Percentiles rank a stretch among this genome's conserved stretches.
Conservation (phyloP, 306 rosid species). For the Citrullus colocynthis region DNA sequence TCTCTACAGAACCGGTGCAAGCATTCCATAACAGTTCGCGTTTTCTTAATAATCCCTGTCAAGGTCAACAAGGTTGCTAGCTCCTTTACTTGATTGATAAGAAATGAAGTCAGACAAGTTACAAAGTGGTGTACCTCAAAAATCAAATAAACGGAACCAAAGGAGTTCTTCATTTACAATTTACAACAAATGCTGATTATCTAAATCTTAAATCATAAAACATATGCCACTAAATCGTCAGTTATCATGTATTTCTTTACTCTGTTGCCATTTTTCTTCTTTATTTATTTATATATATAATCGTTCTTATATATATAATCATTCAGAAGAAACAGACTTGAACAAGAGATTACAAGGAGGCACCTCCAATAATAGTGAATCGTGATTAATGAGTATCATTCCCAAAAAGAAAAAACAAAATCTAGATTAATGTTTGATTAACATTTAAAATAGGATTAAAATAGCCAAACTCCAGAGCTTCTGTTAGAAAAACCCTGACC, state of each 20-base stretch:
- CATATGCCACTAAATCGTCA: neutral
- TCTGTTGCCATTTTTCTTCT: neutral
- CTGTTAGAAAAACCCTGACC: neutral
- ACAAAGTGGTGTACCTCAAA: neutral
- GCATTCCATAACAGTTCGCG: conserved; percentile 97
- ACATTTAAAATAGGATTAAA: neutral
- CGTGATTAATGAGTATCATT: neutral
- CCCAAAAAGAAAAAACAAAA: neutral
- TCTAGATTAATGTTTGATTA: neutral
- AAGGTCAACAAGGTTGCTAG: conserved; percentile 4
- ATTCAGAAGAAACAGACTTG: neutral
- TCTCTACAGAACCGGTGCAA: conserved; percentile 96
- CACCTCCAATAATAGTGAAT: neutral
- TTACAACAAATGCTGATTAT: neutral
- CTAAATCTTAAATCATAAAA: neutral
- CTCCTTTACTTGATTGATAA: conserved; percentile 1
- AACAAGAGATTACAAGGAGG: neutral
- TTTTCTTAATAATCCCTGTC: conserved; percentile 80
- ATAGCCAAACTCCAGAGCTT: neutral
- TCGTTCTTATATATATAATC: neutral
- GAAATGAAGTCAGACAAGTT: neutral
- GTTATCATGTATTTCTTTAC: neutral
- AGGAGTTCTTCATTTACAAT: neutral
- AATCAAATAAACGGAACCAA: neutral
- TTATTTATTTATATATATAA: neutral